Evolutionary conservation across 768 basidiomycete genomes (phyloP), one percentile per base, ranked within the genome.

Genomic region (Scleroderma bovista): DNA sequence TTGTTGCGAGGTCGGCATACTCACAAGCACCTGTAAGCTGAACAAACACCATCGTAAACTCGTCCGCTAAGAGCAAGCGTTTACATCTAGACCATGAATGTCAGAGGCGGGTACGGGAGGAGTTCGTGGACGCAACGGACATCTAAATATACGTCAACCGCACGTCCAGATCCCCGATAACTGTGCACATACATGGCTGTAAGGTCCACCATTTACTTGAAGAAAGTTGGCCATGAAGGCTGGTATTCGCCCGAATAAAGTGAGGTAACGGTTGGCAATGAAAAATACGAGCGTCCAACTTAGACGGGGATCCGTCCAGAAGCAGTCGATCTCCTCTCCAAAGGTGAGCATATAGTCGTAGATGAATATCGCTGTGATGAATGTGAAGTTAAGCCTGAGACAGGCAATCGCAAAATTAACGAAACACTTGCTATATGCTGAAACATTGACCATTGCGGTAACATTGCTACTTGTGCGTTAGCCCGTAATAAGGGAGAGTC

Each of bases 331-430:
- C 52, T 80, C 78, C 23, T 52, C 41, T 1, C 50, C 41, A 3
- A 79, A 52, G 0, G 78, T 80, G 32, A 77, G 58, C 44, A 64
- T 37, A 52, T 75, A 77, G 42, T 80, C 78, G 50, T 74, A 73
- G 12, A 70, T 59, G 10, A 69, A 47, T 9, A 71, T 46, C 17
- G 47, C 68, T 60, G 39, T 6, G 4, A n/a, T 16, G 24, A 29
- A 26, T 23, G 16, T 23, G 22, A 26, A 43, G n/a, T 6, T 16
- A 12, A 36, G 34, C 34, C n/a, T n/a, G n/a, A n/a, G 12, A n/a
- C 5, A n/a, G 13, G n/a, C 32, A n/a, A 36, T n/a, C n/a, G 5
- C 13, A 13, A 12, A n/a, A 36, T 36, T 36, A n/a, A 12, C 12
- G 13, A 3, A 15, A 13, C 12, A 36, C 34, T 36, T 9, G 13